Percentiles rank a stretch among this genome's conserved stretches.
Conservation (phyloP, 768 basidiomycete genomes). For the Collybiopsis confluens region DNA sequence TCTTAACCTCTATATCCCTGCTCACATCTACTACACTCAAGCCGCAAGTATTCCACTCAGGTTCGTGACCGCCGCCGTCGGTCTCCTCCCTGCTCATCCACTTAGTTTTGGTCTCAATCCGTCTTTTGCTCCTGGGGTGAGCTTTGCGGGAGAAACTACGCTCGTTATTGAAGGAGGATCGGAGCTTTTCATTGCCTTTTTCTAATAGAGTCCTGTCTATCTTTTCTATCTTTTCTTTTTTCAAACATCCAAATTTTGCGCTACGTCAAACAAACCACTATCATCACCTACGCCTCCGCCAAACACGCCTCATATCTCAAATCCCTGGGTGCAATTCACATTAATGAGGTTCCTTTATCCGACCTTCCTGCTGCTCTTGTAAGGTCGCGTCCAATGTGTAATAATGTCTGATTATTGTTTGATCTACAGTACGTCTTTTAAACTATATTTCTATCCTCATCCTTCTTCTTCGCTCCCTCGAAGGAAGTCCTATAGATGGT, state of each 20-base stretch:
- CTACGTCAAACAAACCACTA: neutral
- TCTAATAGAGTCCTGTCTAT: too few species aligned
- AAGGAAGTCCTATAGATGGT: too few species aligned
- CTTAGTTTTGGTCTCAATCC: conserved; percentile 37
- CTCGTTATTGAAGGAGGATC: conserved; percentile 44
- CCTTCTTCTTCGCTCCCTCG: too few species aligned
- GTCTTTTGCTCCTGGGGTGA: conserved; percentile 30
- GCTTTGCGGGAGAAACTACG: conserved; percentile 38
- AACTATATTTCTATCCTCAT: too few species aligned
- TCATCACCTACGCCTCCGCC: conserved; percentile 33
- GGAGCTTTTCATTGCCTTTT: neutral
- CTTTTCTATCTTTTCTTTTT: neutral
- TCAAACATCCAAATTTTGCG: neutral
- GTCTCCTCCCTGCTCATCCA: conserved; percentile 36
- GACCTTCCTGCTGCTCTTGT: neutral
- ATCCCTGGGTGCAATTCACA: conserved; percentile 34
- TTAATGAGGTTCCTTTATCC: conserved; percentile 12
- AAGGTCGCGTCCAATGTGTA: too few species aligned
- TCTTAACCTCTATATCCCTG: conserved; percentile 51
- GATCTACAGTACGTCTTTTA: too few species aligned
- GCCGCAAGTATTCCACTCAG: conserved; percentile 48
- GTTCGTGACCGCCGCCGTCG: conserved; percentile 43
- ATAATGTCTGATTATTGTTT: too few species aligned
- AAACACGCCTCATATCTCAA: conserved; percentile 26
- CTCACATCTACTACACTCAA: conserved; percentile 40